Evolutionary conservation across 2,329 filamentous ascomycete genomes (phyloP).

Genomic region (Fusarium falciforme): DNA sequence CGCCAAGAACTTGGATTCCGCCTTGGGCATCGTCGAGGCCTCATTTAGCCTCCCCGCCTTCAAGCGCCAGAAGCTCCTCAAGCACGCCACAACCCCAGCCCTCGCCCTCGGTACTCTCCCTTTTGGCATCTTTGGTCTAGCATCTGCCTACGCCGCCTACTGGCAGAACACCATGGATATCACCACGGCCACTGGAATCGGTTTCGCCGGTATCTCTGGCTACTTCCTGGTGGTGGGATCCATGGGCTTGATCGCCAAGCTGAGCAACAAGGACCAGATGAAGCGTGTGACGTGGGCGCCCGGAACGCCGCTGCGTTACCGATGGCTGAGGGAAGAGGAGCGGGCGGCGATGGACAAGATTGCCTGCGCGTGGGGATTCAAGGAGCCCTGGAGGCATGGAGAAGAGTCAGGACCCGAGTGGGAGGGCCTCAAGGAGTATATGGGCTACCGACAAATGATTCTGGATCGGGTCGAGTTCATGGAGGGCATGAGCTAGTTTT

Average conservation of each 20-base stretch:
- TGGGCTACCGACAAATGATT: slow-evolving; percentile 86
- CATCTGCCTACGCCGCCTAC: slow-evolving; percentile 60
- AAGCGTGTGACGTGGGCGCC: slow-evolving; percentile 89
- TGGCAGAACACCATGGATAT: slow-evolving; percentile 79
- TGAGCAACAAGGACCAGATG: slow-evolving; percentile 95
- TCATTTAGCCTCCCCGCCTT: slow-evolving; percentile 76
- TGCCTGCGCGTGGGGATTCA: slow-evolving; percentile 91
- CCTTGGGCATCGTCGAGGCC: slow-evolving; percentile 79
- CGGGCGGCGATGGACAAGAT: slow-evolving; percentile 87
- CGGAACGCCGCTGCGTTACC: slow-evolving; percentile 81
- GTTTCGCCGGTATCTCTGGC: slow-evolving; percentile 82
- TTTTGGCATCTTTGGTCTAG: slow-evolving; percentile 75
- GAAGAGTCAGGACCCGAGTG: slow-evolving; percentile 94
- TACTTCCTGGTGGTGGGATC: slow-evolving; percentile 86
- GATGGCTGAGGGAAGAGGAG: slow-evolving; percentile 93
- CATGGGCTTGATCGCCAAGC: slow-evolving; percentile 84
- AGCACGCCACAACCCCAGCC: slow-evolving; percentile 70
- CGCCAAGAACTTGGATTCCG: slow-evolving; percentile 80
- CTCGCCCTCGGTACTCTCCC: slow-evolving; percentile 70
- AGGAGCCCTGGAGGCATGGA: slow-evolving; percentile 80
- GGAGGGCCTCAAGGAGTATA: slow-evolving; percentile 85
- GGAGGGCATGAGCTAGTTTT: slow-evolving; percentile 77
- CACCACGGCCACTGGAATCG: slow-evolving; percentile 78
- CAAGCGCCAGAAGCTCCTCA: slow-evolving; percentile 73
- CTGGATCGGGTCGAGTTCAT: slow-evolving; percentile 90